These are phyloP conservation scores for Microdochium bolleyi DNA, from an alignment of 2,329 filamentous ascomycete genomes.

Conservation along the genomic window DNA sequence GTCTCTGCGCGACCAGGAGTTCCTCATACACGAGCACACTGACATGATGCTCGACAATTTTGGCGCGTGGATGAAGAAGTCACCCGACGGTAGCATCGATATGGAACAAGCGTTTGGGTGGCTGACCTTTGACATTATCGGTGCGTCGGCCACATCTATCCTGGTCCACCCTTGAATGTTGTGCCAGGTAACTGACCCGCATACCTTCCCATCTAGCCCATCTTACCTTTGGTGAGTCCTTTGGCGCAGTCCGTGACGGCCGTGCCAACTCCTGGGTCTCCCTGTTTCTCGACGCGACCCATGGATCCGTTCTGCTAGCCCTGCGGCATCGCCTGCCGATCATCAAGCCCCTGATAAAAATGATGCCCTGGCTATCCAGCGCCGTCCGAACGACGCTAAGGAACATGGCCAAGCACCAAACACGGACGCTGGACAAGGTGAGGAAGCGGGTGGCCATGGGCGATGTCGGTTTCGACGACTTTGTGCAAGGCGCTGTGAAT, in stretches of 20 bases:
- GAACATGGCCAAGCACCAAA: constrained; percentile 3
- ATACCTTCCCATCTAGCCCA: constrained; percentile 5
- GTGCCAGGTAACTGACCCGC: too few relatives aligned
- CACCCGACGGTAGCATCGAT: constrained; percentile 5
- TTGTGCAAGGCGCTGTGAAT: constrained; percentile 7
- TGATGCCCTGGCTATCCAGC: constrained; percentile 4
- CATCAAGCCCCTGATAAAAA: constrained; percentile 3
- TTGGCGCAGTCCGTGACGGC: constrained; percentile 6
- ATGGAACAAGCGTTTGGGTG: constrained; percentile 10
- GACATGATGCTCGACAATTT: constrained; percentile 11
- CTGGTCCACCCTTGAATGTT: too few relatives aligned
- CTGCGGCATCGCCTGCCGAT: constrained; percentile 7
- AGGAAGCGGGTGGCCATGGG: constrained; percentile 8
- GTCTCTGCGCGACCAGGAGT: constrained; percentile 11
- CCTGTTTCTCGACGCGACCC: constrained; percentile 5
- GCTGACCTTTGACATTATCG: constrained; percentile 16
- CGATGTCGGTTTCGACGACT: constrained; percentile 6
- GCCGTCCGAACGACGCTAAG: constrained; percentile 1
- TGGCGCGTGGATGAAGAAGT: neutral
- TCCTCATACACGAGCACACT: constrained; percentile 11
- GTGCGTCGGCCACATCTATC: neutral
- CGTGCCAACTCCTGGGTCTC: constrained; percentile 9
- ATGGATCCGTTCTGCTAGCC: constrained; percentile 3
- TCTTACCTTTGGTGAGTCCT: constrained; percentile 11
- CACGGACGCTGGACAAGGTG: constrained; percentile 8